Conservation (phyloP, 164 flowering plant genomes). For the Paratinospora sagittata region DNA sequence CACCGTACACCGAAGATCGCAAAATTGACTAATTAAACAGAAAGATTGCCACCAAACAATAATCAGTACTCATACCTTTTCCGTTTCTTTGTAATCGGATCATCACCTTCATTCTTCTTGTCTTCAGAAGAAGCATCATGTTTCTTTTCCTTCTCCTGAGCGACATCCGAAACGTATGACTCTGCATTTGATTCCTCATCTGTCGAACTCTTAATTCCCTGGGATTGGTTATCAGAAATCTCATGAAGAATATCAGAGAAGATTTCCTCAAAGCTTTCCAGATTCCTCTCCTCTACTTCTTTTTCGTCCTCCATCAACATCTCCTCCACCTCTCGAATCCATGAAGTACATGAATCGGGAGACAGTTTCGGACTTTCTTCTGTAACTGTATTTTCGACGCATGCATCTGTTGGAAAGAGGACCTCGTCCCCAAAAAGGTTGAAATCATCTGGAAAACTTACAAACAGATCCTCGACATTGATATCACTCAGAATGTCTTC, state of each 20-base stretch:
- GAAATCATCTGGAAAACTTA: constrained; percentile 7
- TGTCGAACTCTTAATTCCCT: background rate
- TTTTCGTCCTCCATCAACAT: constrained; percentile 40
- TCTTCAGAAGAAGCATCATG: constrained; percentile 8
- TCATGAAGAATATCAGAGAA: constrained; percentile 32
- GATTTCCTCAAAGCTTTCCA: constrained; percentile 18
- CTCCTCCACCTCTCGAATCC: constrained; percentile 36
- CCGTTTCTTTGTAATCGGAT: constrained; percentile 45
- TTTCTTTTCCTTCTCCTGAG: constrained; percentile 12
- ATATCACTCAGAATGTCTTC: background rate
- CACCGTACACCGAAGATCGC: too few species aligned
- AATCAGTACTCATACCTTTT: constrained; percentile 37
- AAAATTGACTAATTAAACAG: too few species aligned
- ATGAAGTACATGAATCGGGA: constrained; percentile 18
- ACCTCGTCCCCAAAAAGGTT: constrained; percentile 3
- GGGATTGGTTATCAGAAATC: constrained; percentile 15
- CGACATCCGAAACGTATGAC: constrained; percentile 13
- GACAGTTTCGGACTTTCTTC: constrained; percentile 4
- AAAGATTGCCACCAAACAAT: too few species aligned
- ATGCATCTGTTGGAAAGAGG: background rate
- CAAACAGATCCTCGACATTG: background rate
- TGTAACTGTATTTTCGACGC: background rate
- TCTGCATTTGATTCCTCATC: constrained; percentile 19
- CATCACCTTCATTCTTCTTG: constrained; percentile 19
- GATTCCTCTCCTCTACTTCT: background rate